Evolutionary conservation across 2,329 filamentous ascomycete genomes (phyloP).

Genomic region (Endoconidiophora polonica): DNA sequence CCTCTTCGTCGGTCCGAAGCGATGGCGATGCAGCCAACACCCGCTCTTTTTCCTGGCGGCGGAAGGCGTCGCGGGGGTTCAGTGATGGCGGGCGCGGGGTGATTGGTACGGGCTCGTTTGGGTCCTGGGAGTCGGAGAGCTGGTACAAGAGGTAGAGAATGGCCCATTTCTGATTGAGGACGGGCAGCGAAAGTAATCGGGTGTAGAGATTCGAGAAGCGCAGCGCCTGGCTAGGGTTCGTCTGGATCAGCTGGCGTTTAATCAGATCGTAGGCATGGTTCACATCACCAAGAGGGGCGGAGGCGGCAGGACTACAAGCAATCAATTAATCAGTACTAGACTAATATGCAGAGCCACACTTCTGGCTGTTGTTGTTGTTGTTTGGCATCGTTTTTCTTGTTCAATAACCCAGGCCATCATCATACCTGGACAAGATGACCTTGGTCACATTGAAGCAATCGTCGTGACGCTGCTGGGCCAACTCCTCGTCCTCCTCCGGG

Average conservation of each 20-base stretch:
- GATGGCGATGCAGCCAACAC: slow-evolving; percentile 22
- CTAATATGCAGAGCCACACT: not conserved
- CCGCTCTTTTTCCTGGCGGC: slow-evolving; percentile 23
- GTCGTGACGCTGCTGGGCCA: slow-evolving; percentile 51
- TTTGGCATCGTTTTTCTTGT: too few relatives aligned
- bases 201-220: slow-evolving; percentile 85
- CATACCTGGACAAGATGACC: slow-evolving; percentile 35
- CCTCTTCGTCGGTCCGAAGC: slow-evolving; percentile 28
- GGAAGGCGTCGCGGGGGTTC: slow-evolving; percentile 23
- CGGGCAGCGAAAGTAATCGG: slow-evolving; percentile 72
- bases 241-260: slow-evolving; percentile 68
- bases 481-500: slow-evolving; percentile 48
- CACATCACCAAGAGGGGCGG: slow-evolving; percentile 44
- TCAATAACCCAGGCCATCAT: not conserved
- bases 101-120: slow-evolving; percentile 32
- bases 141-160: slow-evolving; percentile 84
- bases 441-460: slow-evolving; percentile 37
- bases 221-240: slow-evolving; percentile 61
- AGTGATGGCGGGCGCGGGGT: slow-evolving; percentile 21
- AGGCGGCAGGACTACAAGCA: slow-evolving; percentile 9
- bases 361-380: too few relatives aligned
- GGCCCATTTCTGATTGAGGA: slow-evolving; percentile 90
- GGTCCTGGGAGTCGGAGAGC: slow-evolving; percentile 52
- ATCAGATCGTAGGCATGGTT: slow-evolving; percentile 90
- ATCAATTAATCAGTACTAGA: not conserved